Evolutionary conservation across 805 yeast genomes (phyloP), one percentile per base, ranked within the genome.

Genomic region (Teunomyces stri): DNA sequence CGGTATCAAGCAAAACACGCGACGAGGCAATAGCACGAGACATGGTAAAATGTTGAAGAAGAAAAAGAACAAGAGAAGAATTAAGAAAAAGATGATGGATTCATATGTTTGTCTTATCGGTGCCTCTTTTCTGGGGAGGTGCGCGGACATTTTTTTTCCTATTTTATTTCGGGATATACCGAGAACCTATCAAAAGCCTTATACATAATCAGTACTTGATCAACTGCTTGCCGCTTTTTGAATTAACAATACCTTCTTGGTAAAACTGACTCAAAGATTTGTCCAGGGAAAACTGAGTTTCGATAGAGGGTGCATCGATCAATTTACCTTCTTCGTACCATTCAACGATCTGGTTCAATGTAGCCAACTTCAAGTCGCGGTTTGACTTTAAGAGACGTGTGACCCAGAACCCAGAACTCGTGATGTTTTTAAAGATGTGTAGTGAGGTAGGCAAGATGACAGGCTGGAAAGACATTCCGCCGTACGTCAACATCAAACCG

Each of bases 381-480:
- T 72, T 64, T 37, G 59, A 46, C 53, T 69, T 70, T 51, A 70
- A 63, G 48, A 71, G 65, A 39, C 57, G 81, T 10, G 96, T 87
- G 48, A 90, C 83, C 99, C 99, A 94, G 71, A 87, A 94, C 0
- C 99, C 99, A 25, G 83, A 79, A 45, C 90, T 82, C 5, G 86
- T 82, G 47, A 94, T 68, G 60, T 91, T 87, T 67, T 92, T 94
- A 75, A 94, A 94, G 53, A 94, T 91, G 61, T 88, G 88, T 50
- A 88, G 70, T 0, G 96, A 81, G 0, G 97, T 89, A 34, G 98
- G 97, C 47, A 94, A 68, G n/a, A 81, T 79, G 9, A 94, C 95
- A 1, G 99, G 99, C 69, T 89, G 91, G 75, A 85, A 83, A 3
- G 97, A 89, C 99, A 94, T 94, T 33, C 96, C 98, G 29, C 99